These are phyloP conservation scores for Viridothelium virens DNA, from an alignment of 495 filamentous ascomycete species.

Conservation along the genomic window DNA sequence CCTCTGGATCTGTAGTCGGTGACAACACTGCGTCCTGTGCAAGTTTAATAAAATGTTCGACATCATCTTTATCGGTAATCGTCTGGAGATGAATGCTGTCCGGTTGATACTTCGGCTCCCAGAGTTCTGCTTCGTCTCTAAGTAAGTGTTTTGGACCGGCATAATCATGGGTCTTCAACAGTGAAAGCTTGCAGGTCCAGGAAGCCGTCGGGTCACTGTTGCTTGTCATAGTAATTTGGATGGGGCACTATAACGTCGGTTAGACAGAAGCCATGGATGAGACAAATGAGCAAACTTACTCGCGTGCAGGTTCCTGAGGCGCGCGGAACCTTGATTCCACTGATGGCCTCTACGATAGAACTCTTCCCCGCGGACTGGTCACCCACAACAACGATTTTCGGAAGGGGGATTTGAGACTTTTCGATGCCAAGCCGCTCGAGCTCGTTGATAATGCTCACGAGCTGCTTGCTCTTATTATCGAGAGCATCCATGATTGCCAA, in stretches of 20 bases:
- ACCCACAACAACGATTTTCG: constrained; percentile 70
- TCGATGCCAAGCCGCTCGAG: constrained; percentile 30
- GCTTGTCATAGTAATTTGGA: constrained; percentile 65
- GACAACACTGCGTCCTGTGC: constrained; percentile 70
- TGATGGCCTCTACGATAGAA: constrained; percentile 71
- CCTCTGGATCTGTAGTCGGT: constrained; percentile 36
- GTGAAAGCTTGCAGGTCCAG: constrained; percentile 57
- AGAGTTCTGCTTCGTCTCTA: constrained; percentile 6
- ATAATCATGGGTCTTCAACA: constrained; percentile 50
- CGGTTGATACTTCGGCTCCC: constrained; percentile 23
- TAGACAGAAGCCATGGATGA: not conserved
- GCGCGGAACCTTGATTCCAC: constrained; percentile 67
- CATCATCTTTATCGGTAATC: constrained; percentile 39
- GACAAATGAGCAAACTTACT: not conserved
- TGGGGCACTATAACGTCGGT: constrained; percentile 44
- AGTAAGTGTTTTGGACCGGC: constrained; percentile 31
- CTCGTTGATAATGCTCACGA: constrained; percentile 27
- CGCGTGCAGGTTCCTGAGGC: constrained; percentile 63
- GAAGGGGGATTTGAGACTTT: constrained; percentile 48
- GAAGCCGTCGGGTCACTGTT: constrained; percentile 34
- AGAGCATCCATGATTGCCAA: constrained; percentile 10
- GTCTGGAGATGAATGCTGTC: constrained; percentile 40
- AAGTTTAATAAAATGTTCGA: constrained; percentile 53
- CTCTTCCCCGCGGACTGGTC: constrained; percentile 77
- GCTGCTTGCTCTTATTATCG: constrained; percentile 14